Conservation (phyloP, 805 yeast genomes). For the Yarrowia sp. region DNA sequence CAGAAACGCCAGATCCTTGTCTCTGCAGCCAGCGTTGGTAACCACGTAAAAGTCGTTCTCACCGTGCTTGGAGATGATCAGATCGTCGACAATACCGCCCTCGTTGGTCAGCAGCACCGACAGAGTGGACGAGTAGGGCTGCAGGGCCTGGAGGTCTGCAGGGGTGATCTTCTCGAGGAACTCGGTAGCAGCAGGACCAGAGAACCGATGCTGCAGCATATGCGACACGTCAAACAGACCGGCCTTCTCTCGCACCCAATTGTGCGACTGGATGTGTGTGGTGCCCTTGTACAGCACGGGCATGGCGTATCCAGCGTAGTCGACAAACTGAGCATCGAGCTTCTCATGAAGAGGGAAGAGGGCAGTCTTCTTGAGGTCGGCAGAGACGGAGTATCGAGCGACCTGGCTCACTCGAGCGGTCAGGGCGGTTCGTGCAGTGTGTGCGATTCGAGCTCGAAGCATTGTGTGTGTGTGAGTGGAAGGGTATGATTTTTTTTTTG, state of each 20-base stretch:
- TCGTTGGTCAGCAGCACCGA: conserved; percentile 69
- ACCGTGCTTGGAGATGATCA: conserved; percentile 82
- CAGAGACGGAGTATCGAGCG: neutral
- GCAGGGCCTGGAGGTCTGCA: conserved; percentile 63
- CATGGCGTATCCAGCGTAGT: conserved; percentile 95
- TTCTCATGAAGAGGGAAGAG: conserved; percentile 74
- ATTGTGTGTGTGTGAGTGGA: neutral
- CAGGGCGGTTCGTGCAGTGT: neutral
- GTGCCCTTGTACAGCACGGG: conserved; percentile 86
- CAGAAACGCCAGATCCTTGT: conserved; percentile 69
- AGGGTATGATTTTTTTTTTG: too few species aligned
- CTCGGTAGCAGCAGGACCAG: conserved; percentile 63
- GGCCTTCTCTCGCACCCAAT: conserved; percentile 84
- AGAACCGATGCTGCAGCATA: conserved; percentile 86
- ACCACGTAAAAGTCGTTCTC: conserved; percentile 75
- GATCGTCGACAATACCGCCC: conserved; percentile 92
- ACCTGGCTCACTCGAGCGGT: neutral
- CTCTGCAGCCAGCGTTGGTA: conserved; percentile 94
- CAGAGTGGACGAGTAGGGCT: conserved; percentile 62
- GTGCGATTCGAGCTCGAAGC: conserved; percentile 18
- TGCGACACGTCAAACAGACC: conserved; percentile 97
- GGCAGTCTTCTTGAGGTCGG: conserved; percentile 56
- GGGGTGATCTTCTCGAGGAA: conserved; percentile 86
- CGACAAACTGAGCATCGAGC: conserved; percentile 86
- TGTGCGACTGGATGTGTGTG: conserved; percentile 86